phyloP scores from a whole-genome alignment of 306 rosid species.

The Castanopsis chinensis region DNA sequence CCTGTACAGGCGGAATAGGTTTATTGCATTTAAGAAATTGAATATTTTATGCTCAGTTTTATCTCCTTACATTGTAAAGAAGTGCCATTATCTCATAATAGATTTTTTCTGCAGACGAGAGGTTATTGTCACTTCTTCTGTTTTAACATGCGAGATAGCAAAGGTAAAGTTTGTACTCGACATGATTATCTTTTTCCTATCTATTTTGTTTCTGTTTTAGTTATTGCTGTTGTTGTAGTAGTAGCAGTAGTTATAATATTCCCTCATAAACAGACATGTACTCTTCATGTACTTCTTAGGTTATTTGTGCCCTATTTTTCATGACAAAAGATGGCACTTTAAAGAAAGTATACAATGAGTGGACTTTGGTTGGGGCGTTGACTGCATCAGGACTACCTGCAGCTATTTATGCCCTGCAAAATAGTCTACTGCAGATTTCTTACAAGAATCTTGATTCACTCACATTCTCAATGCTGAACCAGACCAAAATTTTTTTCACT shows the following conservation, averaged over 20 bases:
- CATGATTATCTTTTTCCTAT: conserved; percentile 14
- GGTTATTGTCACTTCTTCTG: conserved; percentile 94
- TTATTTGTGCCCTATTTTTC: conserved; percentile 69
- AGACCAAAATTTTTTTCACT: conserved; percentile 90
- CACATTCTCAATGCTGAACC: conserved; percentile 93
- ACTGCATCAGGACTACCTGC: conserved; percentile 98
- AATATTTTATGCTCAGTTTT: conserved; percentile 16
- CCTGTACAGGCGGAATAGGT: too few relatives aligned
- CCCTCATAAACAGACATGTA: conserved; percentile 9
- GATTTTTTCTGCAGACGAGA: conserved; percentile 54
- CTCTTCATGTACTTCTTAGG: conserved; percentile 38
- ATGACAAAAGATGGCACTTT: conserved; percentile 80
- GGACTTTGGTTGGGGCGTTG: conserved; percentile 86
- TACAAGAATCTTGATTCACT: conserved; percentile 95
- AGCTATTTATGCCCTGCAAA: conserved; percentile 89
- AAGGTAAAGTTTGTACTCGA: conserved; percentile 52
- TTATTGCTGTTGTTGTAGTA: not conserved
- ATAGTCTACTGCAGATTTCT: conserved; percentile 93
- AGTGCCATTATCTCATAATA: conserved; percentile 18
- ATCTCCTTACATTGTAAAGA: conserved; percentile 4
- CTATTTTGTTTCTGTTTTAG: not conserved
- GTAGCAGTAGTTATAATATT: not conserved
- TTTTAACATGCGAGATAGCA: conserved; percentile 76
- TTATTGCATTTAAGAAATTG: conserved; percentile 5
- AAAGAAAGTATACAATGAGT: conserved; percentile 56